Conservation (phyloP, 495 filamentous ascomycete species). For the Cercophora samala region DNA sequence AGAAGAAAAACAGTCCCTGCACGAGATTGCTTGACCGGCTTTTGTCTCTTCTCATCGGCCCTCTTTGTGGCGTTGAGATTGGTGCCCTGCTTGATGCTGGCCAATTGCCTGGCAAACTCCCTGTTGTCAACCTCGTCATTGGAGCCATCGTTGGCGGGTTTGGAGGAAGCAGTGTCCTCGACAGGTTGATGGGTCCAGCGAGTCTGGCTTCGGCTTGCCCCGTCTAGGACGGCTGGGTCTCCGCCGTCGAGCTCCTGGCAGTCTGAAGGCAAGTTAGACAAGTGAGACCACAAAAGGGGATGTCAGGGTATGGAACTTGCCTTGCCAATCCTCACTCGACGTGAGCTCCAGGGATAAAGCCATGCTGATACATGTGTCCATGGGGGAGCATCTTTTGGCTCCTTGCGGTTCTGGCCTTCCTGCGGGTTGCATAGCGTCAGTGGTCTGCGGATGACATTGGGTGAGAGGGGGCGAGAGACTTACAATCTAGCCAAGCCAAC, state of each 20-base stretch:
- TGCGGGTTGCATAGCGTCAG: no score
- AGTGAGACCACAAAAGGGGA: not conserved
- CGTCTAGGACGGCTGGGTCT: not conserved
- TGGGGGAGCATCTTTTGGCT: no score
- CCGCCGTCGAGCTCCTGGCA: not conserved
- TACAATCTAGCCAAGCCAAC: no score
- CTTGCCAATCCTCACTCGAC: not conserved
- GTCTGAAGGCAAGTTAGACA: not conserved
- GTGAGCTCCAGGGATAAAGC: not conserved
- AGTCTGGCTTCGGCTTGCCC: not conserved
- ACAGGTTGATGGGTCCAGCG: not conserved
- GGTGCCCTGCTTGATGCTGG: slow-evolving; percentile 62
- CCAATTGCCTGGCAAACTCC: slow-evolving; percentile 69
- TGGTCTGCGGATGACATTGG: no score
- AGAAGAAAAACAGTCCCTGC: no score
- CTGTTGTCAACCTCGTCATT: slow-evolving; percentile 61
- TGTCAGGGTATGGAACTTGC: not conserved
- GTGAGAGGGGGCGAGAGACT: no score
- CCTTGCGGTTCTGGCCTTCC: no score
- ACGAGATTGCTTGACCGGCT: slow-evolving; percentile 54
- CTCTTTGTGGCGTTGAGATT: slow-evolving; percentile 53
- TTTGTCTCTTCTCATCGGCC: slow-evolving; percentile 58
- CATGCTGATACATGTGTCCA: not conserved
- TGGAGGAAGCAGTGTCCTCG: slow-evolving; percentile 1
- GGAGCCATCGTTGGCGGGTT: slow-evolving; percentile 37